These are phyloP conservation scores for Quercus dentata DNA, from an alignment of 306 rosid genomes.

Conservation along the genomic window DNA sequence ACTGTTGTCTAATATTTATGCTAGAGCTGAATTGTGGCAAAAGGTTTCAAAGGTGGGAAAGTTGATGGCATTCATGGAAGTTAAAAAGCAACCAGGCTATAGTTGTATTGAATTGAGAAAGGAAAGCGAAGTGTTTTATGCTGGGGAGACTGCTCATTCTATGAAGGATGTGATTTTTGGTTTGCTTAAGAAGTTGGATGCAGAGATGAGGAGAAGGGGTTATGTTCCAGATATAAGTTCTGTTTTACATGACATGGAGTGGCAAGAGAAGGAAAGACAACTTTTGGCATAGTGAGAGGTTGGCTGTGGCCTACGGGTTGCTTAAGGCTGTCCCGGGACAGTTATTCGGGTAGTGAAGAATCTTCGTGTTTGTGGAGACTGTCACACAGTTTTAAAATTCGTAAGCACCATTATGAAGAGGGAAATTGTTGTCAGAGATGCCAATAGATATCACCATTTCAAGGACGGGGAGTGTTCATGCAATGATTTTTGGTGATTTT, in stretches of 20 bases:
- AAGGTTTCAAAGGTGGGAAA: constrained; percentile 67
- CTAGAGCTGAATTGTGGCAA: constrained; percentile 67
- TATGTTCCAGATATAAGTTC: constrained; percentile 78
- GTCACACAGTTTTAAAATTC: constrained; percentile 80
- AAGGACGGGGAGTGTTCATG: constrained; percentile 75
- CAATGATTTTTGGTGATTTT: constrained; percentile 77
- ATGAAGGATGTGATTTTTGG: constrained; percentile 64
- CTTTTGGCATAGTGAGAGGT: constrained; percentile 90
- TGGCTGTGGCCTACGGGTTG: constrained; percentile 80
- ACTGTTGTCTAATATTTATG: constrained; percentile 69
- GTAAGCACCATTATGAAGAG: constrained; percentile 58
- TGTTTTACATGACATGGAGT: constrained; percentile 83
- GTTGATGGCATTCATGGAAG: constrained; percentile 63
- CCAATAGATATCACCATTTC: constrained; percentile 76
- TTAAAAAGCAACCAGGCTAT: constrained; percentile 78
- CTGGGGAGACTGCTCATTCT: constrained; percentile 77
- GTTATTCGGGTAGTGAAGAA: constrained; percentile 73
- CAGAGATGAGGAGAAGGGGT: constrained; percentile 75
- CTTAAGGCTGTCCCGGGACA: constrained; percentile 64
- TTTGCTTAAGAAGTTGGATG: constrained; percentile 60
- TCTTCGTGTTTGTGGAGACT: constrained; percentile 84
- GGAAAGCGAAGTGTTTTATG: constrained; percentile 73
- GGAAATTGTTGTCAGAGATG: constrained; percentile 78
- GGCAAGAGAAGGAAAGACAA: constrained; percentile 79
- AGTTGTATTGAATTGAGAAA: constrained; percentile 67